A percentile compares a stretch with the other conserved stretches of the same genome.
Conservation (phyloP, 495 filamentous ascomycete species). For the Neurospora sp. region DNA sequence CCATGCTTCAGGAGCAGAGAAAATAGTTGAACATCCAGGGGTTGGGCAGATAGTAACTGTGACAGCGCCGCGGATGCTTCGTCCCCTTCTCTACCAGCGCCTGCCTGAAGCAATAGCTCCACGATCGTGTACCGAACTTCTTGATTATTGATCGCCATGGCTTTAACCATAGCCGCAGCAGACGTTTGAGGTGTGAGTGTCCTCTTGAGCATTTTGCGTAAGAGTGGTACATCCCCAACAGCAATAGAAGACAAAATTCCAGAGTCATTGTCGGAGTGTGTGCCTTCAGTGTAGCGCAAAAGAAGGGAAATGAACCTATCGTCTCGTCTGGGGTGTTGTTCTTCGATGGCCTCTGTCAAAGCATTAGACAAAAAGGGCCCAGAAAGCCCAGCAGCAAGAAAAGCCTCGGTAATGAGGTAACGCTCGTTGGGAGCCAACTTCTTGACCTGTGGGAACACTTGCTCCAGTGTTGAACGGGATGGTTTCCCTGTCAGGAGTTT, state of each 20-base stretch:
- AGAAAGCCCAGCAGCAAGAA: constrained; percentile 29
- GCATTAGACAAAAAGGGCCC: constrained; percentile 25
- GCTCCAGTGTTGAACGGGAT: constrained; percentile 25
- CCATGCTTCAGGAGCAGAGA: constrained; percentile 31
- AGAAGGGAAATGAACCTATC: constrained; percentile 33
- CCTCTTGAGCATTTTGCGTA: constrained; percentile 28
- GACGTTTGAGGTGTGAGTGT: constrained; percentile 27
- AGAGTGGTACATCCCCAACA: constrained; percentile 24
- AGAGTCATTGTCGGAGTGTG: constrained; percentile 35
- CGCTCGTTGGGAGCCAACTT: constrained; percentile 22
- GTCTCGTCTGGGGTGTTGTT: constrained; percentile 29
- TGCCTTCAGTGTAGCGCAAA: constrained; percentile 32
- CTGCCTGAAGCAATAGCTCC: constrained; percentile 27
- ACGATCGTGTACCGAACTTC: constrained; percentile 27
- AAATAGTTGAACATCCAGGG: constrained; percentile 27
- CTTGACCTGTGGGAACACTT: constrained; percentile 27
- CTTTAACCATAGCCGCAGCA: constrained; percentile 23
- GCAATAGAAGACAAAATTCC: constrained; percentile 30
- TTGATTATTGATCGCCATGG: constrained; percentile 25
- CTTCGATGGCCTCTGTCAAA: constrained; percentile 32
- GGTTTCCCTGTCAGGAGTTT: constrained; percentile 30
- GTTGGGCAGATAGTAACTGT: constrained; percentile 20
- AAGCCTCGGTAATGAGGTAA: constrained; percentile 29
- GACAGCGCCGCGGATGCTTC: constrained; percentile 28
- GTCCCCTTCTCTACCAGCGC: constrained; percentile 21